Conservation (phyloP, 345 rosid genomes). For the Eucalyptus fibrosa region DNA sequence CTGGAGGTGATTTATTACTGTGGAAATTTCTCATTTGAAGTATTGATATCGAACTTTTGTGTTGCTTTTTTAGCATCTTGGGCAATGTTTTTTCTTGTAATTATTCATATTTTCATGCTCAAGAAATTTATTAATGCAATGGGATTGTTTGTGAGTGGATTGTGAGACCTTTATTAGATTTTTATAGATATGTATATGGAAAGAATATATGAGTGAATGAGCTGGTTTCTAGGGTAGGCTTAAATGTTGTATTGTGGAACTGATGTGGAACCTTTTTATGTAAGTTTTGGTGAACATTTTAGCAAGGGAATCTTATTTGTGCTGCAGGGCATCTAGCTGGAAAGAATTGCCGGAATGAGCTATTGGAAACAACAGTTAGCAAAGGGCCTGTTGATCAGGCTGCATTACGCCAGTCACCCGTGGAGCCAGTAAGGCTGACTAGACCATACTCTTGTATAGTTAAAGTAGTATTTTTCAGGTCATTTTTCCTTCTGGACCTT, state of each 20-base stretch:
- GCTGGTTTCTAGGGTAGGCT: background rate
- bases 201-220: background rate
- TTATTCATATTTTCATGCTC: background rate
- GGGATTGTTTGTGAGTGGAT: background rate
- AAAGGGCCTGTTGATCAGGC: background rate
- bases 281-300: background rate
- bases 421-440: background rate
- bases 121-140: background rate
- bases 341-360: background rate
- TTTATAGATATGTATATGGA: background rate
- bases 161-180: background rate
- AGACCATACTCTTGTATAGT: background rate
- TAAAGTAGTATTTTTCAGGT: background rate
- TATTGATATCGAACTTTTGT: background rate
- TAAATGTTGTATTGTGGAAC: background rate
- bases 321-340: conserved; percentile 1
- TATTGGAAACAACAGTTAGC: background rate
- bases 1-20: conserved; percentile 57
- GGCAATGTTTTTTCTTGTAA: background rate
- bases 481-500: background rate
- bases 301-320: background rate
- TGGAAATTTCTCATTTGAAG: background rate
- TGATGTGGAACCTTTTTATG: background rate
- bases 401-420: background rate
- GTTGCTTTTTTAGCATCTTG: background rate